Percentiles rank a stretch among this genome's conserved stretches.
These are phyloP conservation scores for Funneliformis geosporum DNA, from an alignment of 192 early-diverging fungal genomes.

Conservation along the genomic window DNA sequence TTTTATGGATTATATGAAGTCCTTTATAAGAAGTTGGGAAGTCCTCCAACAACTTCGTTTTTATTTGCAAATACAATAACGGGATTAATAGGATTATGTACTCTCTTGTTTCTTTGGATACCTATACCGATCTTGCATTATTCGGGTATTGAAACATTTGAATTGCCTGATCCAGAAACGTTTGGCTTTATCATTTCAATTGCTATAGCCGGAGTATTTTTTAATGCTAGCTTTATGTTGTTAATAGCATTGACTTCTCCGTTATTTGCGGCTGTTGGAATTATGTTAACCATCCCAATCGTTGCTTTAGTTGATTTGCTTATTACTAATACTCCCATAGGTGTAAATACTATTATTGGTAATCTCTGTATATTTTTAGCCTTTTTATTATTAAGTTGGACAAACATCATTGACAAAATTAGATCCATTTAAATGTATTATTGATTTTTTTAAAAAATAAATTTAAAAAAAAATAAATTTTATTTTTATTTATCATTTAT, in stretches of 20 bases:
- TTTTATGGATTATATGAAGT: slow-evolving; percentile 81
- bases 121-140: slow-evolving; percentile 71
- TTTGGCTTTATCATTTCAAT: slow-evolving; percentile 62
- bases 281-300: slow-evolving; percentile 78
- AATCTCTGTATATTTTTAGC: slow-evolving; percentile 21
- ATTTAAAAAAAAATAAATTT: neutral
- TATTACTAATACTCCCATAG: neutral
- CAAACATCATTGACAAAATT: neutral
- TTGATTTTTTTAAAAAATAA: neutral
- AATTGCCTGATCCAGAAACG: slow-evolving; percentile 57
- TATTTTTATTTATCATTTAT: slow-evolving; percentile 2
- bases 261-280: slow-evolving; percentile 76
- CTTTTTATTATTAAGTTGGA: slow-evolving; percentile 25
- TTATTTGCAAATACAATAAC: slow-evolving; percentile 76
- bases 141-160: slow-evolving; percentile 65
- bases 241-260: slow-evolving; percentile 70
- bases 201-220: slow-evolving; percentile 69
- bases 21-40: slow-evolving; percentile 77
- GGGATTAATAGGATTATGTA: slow-evolving; percentile 68
- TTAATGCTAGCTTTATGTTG: slow-evolving; percentile 79
- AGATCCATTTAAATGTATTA: neutral
- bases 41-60: slow-evolving; percentile 60
- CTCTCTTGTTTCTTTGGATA: slow-evolving; percentile 67
- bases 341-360: neutral
- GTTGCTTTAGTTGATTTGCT: slow-evolving; percentile 49